Conservation (phyloP, 805 yeast species). For the Wickerhamiella domercqiae region DNA sequence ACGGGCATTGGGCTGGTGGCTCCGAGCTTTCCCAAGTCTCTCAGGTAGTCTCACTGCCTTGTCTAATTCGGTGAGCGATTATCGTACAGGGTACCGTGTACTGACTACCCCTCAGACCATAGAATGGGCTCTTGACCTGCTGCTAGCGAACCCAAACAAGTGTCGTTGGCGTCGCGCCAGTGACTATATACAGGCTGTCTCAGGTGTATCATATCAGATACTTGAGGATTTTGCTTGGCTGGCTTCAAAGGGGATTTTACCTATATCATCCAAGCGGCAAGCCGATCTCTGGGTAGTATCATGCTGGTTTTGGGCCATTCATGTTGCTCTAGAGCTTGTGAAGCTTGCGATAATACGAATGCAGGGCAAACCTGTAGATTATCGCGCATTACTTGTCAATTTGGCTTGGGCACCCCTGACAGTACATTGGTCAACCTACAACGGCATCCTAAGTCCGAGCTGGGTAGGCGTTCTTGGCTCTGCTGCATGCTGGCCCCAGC, state of each 20-base stretch:
- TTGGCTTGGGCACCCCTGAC: slow-evolving; percentile 30
- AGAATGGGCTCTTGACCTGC: slow-evolving; percentile 24
- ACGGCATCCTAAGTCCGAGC: slow-evolving; percentile 22
- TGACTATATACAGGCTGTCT: slow-evolving; percentile 24
- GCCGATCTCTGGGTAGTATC: slow-evolving; percentile 25
- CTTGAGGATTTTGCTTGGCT: slow-evolving; percentile 29
- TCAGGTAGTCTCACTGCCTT: slow-evolving; percentile 6
- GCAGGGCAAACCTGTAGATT: slow-evolving; percentile 9
- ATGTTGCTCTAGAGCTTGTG: slow-evolving; percentile 25
- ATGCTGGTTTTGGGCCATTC: slow-evolving; percentile 27
- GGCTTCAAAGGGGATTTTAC: slow-evolving; percentile 24
- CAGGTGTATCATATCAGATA: slow-evolving; percentile 26
- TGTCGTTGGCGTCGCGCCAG: slow-evolving; percentile 20
- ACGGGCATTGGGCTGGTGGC: slow-evolving; percentile 9
- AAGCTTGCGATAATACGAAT: slow-evolving; percentile 14
- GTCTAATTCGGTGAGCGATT: slow-evolving; percentile 14
- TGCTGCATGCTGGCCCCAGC: slow-evolving; percentile 19
- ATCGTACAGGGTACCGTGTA: slow-evolving; percentile 26
- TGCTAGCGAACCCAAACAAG: slow-evolving; percentile 19
- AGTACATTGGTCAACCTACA: slow-evolving; percentile 28
- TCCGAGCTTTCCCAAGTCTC: slow-evolving; percentile 3
- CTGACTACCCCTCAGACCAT: slow-evolving; percentile 25
- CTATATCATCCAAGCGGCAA: slow-evolving; percentile 18
- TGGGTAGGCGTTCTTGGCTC: slow-evolving; percentile 28
- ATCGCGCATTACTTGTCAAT: slow-evolving; percentile 21